Base-by-base conservation (phyloP, 208 protist genomes). In the Leishmania lainsoni region DNA sequence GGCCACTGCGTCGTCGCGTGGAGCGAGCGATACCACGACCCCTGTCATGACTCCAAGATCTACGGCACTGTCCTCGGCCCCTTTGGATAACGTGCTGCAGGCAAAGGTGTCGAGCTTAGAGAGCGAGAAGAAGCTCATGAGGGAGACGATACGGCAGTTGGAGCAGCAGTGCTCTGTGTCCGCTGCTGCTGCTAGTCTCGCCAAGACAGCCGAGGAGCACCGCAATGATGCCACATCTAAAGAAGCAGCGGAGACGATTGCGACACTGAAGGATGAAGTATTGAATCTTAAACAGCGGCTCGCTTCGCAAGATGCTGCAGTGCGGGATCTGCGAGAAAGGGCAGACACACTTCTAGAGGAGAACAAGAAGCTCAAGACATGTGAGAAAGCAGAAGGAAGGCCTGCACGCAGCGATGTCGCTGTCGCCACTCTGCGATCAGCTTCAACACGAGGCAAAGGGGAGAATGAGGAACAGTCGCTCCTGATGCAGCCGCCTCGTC, bases 111-210 rank as follows among this genome's bases (percentile, higher is more conserved):
- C 54, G 68, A 51, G 26, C 5, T 8, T 79, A 10, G 74, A 83
- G 75, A 79, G 71, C 54, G 79, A 83, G 51, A 80, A 59, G 5
- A 29, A 17, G 22, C 5, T 42, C 6, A 35, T 86, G 72, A 39
- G 66, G 52, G 56, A 83, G 10, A 54, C 45, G 5, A 70, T 90
- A 26, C n/a, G 68, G 48, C 45, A 72, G 56, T 32, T 87, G n/a
- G 76, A 89, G 72, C 32, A 49, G 16, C 51, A 81, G 39, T 0
- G 63, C 9, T 69, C 16, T 42, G 80, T 66, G 5, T 26, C 51
- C 20, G 20, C 16, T 70, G 32, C 82, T 22, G 66, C 81, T 42
- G 74, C 63, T 39, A 58, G 32, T 22, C 51, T 66, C 39, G 59
- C 70, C 0, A 76, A 76, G 75, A n/a, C 48, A 26, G 49, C 51